Percentiles rank a stretch among this genome's conserved stretches.
These are phyloP conservation scores for Aureobasidium sp. DNA, from an alignment of 2,329 filamentous ascomycete genomes.

Conservation along the genomic window DNA sequence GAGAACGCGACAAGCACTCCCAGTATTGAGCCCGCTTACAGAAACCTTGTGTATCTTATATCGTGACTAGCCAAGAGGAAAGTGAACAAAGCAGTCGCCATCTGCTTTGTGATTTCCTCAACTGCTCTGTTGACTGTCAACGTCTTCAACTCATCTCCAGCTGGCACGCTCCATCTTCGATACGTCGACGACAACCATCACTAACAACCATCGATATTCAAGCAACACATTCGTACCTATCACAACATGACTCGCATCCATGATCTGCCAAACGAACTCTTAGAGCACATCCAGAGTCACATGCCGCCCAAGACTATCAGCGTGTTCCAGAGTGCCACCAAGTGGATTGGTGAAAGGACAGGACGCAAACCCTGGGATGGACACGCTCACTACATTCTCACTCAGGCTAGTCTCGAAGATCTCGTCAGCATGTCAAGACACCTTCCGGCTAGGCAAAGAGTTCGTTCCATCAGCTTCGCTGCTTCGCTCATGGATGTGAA, in stretches of 20 bases:
- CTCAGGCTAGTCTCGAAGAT: not conserved
- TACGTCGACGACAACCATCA: not conserved
- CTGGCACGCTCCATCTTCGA: not conserved
- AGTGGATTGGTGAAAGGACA: not conserved
- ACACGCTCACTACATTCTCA: not conserved
- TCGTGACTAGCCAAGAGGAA: not conserved
- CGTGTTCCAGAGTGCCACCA: not conserved
- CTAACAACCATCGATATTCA: not conserved
- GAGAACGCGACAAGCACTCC: too few relatives aligned
- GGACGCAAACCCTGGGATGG: not conserved
- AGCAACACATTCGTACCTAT: not conserved
- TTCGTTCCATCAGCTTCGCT: not conserved
- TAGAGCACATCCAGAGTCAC: not conserved
- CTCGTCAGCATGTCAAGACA: not conserved
- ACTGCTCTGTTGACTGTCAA: not conserved
- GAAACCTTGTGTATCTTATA: too few relatives aligned
- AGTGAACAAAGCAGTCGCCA: not conserved
- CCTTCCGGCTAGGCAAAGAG: too few relatives aligned
- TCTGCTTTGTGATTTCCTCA: not conserved
- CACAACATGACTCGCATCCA: not conserved
- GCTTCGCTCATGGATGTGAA: not conserved
- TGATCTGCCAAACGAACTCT: not conserved
- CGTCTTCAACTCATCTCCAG: not conserved
- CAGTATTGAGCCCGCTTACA: too few relatives aligned
- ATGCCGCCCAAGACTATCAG: not conserved